Evolutionary conservation across 352 stramenopile genomes (phyloP).

Genomic region (Pythium apleroticum): DNA sequence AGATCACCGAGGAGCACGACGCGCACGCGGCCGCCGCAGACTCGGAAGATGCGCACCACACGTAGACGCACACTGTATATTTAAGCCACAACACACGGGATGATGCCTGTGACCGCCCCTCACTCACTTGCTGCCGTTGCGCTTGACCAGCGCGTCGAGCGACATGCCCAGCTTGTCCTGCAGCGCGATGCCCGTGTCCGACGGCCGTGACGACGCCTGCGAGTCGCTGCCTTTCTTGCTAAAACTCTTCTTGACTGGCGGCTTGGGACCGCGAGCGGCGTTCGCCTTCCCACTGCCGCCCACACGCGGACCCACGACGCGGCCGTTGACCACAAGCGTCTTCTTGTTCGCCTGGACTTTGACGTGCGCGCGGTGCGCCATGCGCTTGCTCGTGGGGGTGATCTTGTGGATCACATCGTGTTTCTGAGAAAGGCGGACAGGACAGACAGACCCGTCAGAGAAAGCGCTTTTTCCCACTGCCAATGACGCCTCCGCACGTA

Average conservation of each 20-base stretch:
- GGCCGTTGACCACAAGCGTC: conserved; percentile 56
- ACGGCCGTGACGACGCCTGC: not conserved
- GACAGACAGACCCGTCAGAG: not conserved
- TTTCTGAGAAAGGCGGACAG: conserved; percentile 13
- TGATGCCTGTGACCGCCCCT: not conserved
- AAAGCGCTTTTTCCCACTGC: no score
- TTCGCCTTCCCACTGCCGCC: conserved; percentile 29
- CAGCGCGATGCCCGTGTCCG: conserved; percentile 32
- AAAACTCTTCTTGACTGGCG: not conserved
- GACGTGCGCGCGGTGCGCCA: conserved; percentile 40
- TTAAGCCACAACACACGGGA: conserved; percentile 16
- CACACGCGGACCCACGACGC: conserved; percentile 46
- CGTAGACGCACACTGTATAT: conserved; percentile 28
- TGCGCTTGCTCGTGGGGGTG: conserved; percentile 51
- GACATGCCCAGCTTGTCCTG: conserved; percentile 67
- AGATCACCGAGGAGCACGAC: conserved; percentile 8
- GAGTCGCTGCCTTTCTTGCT: conserved; percentile 15
- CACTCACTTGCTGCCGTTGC: conserved; percentile 22
- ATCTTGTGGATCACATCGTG: conserved; percentile 30
- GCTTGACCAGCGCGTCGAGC: conserved; percentile 66
- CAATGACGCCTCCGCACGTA: conserved; percentile 11
- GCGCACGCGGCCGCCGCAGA: not conserved
- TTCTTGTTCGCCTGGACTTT: conserved; percentile 49
- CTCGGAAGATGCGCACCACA: conserved; percentile 13
- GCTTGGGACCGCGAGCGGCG: not conserved